Evolutionary conservation across 2,329 filamentous ascomycete species (phyloP).

Genomic region (Aspergillus jensenii): DNA sequence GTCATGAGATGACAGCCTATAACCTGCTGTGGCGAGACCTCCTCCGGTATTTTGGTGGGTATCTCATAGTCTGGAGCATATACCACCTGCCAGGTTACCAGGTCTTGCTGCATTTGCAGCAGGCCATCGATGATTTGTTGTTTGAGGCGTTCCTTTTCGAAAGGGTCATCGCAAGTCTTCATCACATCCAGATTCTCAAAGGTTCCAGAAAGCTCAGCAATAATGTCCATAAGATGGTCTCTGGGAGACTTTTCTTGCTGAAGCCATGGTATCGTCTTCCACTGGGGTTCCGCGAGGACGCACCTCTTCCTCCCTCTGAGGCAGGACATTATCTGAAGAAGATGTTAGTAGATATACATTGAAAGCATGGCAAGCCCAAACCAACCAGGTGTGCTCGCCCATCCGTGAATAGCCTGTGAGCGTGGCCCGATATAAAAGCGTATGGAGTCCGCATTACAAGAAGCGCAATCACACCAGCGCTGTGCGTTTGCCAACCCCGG

Average conservation of each 20-base stretch:
- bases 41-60: neutral
- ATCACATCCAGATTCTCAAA: constrained; percentile 6
- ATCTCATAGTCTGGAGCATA: constrained; percentile 4
- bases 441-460: neutral
- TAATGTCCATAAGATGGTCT: constrained; percentile 7
- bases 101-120: neutral
- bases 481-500: constrained; percentile 8
- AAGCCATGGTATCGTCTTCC: constrained; percentile 8
- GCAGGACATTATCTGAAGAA: neutral
- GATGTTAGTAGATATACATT: neutral
- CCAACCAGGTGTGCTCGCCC: constrained; percentile 5
- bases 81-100: neutral
- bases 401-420: constrained; percentile 5
- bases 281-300: neutral
- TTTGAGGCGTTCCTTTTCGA: neutral
- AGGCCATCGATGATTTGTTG: neutral
- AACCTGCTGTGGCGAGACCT: neutral
- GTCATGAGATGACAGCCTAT: constrained; percentile 4
- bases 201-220: neutral
- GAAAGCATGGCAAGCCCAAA: neutral
- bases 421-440: constrained; percentile 3
- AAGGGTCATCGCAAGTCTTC: neutral
- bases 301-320: constrained; percentile 1
- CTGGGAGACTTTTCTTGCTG: constrained; percentile 4
- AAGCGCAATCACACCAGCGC: constrained; percentile 2